Evolutionary conservation across 2,329 filamentous ascomycete species (phyloP).

Genomic region (Ophiocordyceps camponoti-rufipedis): DNA sequence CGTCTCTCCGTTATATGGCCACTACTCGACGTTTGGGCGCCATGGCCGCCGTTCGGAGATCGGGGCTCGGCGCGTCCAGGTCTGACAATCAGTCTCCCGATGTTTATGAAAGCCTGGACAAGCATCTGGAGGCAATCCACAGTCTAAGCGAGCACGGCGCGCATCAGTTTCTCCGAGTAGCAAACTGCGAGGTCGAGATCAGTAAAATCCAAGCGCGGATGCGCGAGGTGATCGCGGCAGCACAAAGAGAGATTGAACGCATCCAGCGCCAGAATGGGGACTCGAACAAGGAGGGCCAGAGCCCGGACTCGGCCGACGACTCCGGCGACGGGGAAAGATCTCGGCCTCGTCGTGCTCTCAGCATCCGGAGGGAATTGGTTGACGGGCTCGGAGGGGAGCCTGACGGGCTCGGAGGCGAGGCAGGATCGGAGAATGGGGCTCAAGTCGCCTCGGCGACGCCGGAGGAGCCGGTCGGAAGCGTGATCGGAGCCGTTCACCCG

Average conservation of each 20-base stretch:
- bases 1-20: conserved; percentile 19
- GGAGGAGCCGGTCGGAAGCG: conserved; percentile 5
- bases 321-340: conserved; percentile 20
- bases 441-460: conserved; percentile 5
- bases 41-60: conserved; percentile 9
- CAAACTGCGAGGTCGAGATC: conserved; percentile 66
- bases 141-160: conserved; percentile 70
- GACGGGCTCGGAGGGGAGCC: conserved; percentile 11
- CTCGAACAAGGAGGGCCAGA: conserved; percentile 25
- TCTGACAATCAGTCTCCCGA: conserved; percentile 16
- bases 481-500: conserved; percentile 6
- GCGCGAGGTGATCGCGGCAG: conserved; percentile 40
- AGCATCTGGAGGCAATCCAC: conserved; percentile 62
- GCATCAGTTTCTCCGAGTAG: conserved; percentile 76
- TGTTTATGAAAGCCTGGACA: conserved; percentile 58
- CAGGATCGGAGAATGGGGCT: conserved; percentile 8
- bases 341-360: conserved; percentile 32
- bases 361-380: conserved; percentile 28
- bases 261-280: conserved; percentile 33
- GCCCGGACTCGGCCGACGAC: conserved; percentile 24
- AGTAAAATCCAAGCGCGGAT: conserved; percentile 49
- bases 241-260: conserved; percentile 39
- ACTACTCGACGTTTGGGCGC: conserved; percentile 17
- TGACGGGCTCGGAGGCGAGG: conserved; percentile 11
- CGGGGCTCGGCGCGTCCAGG: conserved; percentile 7